A percentile compares a stretch with the other conserved stretches of the same genome.
Evolutionary conservation across 306 rosid genomes (phyloP).

Genomic region (Luffa aegyptiaca): DNA sequence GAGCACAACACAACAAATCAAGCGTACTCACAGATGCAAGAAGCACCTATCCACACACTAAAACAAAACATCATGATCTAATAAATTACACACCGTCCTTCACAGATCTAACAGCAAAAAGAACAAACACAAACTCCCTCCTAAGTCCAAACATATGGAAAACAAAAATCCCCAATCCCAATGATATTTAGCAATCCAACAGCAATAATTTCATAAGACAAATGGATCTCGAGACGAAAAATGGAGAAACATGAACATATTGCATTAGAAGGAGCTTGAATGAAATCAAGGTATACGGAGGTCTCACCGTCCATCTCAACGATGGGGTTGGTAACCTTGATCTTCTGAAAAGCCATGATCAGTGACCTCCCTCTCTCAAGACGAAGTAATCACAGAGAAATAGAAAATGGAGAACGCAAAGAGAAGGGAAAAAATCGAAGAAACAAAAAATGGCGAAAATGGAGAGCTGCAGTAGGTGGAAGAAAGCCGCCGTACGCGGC

Average conservation of each 20-base stretch:
- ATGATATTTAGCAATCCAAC: background rate
- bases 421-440: background rate
- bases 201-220: background rate
- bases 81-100: background rate
- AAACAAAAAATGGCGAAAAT: background rate
- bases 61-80: background rate
- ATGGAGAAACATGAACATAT: background rate
- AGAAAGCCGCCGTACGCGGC: background rate
- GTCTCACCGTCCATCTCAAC: constrained; percentile 95
- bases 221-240: background rate
- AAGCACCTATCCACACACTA: background rate
- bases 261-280: background rate
- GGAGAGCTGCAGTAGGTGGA: background rate
- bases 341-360: constrained; percentile 73
- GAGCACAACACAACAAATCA: background rate
- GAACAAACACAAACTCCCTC: background rate
- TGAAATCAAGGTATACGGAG: background rate
- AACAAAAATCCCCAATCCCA: background rate
- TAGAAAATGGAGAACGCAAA: background rate
- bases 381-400: background rate
- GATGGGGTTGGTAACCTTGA: constrained; percentile 90
- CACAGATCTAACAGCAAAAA: background rate
- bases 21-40: background rate
- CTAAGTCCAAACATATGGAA: background rate
- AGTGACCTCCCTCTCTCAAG: background rate